Conservation (phyloP, 2,329 filamentous ascomycete species). For the Fusarium transvaalense region DNA sequence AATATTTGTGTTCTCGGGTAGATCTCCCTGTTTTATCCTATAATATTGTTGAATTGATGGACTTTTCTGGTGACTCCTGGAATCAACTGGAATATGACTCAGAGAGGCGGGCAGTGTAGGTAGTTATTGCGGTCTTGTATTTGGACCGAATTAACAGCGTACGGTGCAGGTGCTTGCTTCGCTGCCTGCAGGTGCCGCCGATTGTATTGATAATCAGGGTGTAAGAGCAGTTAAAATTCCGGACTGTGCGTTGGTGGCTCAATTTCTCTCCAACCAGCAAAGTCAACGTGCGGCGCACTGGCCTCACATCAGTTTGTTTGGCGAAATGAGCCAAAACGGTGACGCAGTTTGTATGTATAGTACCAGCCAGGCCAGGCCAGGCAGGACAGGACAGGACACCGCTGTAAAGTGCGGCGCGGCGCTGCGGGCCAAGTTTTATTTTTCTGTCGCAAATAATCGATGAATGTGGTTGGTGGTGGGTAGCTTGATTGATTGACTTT, state of each 20-base stretch:
- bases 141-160: neutral
- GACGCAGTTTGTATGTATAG: conserved; percentile 42
- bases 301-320: conserved; percentile 30
- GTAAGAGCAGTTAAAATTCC: conserved; percentile 41
- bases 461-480: neutral
- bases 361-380: no score
- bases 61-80: conserved; percentile 14
- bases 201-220: conserved; percentile 39
- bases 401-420: conserved; percentile 41
- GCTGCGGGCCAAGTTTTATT: conserved; percentile 32
- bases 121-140: conserved; percentile 11
- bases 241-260: conserved; percentile 29
- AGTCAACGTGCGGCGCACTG: conserved; percentile 46
- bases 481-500: conserved; percentile 30
- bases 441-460: conserved; percentile 6
- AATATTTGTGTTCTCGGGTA: neutral
- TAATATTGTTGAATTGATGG: neutral
- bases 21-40: no score
- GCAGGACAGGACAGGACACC: conserved; percentile 27
- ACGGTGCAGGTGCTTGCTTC: no score
- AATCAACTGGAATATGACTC: conserved; percentile 31
- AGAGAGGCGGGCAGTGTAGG: conserved; percentile 44
- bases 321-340: conserved; percentile 46
- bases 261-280: conserved; percentile 35
- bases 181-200: neutral